Conservation (phyloP, 495 filamentous ascomycete genomes). For the Acidomyces sp. region DNA sequence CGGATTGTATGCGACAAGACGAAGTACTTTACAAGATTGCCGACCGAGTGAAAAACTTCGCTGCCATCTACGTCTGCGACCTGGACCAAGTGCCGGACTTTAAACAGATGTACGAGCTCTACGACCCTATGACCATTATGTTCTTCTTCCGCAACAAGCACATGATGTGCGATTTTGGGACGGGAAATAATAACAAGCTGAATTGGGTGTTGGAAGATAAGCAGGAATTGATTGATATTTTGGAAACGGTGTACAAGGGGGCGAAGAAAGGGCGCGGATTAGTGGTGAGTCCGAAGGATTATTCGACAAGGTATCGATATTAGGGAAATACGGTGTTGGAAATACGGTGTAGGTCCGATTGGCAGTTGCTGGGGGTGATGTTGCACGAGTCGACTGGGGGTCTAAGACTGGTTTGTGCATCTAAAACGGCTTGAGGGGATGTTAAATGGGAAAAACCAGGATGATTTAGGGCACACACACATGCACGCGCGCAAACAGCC, state of each 20-base stretch:
- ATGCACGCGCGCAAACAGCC: too few relatives aligned
- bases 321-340: constrained; percentile 27
- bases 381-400: too few relatives aligned
- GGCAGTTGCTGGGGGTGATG: too few relatives aligned
- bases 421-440: too few relatives aligned
- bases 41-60: constrained; percentile 76
- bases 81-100: constrained; percentile 93
- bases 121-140: constrained; percentile 49
- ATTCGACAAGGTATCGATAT: constrained; percentile 74
- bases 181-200: constrained; percentile 95
- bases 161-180: constrained; percentile 98
- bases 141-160: constrained; percentile 99
- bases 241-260: constrained; percentile 94
- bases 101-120: constrained; percentile 77
- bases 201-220: constrained; percentile 98
- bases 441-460: too few relatives aligned
- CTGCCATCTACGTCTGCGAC: constrained; percentile 94
- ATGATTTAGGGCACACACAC: too few relatives aligned
- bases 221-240: constrained; percentile 96
- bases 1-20: constrained; percentile 81
- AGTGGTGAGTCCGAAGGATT: constrained; percentile 93
- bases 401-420: too few relatives aligned
- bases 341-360: too few relatives aligned
- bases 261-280: constrained; percentile 94
- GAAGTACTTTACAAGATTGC: constrained; percentile 84